Base-by-base conservation (phyloP, 352 stramenopile species). In the Aphanomyces astaci region DNA sequence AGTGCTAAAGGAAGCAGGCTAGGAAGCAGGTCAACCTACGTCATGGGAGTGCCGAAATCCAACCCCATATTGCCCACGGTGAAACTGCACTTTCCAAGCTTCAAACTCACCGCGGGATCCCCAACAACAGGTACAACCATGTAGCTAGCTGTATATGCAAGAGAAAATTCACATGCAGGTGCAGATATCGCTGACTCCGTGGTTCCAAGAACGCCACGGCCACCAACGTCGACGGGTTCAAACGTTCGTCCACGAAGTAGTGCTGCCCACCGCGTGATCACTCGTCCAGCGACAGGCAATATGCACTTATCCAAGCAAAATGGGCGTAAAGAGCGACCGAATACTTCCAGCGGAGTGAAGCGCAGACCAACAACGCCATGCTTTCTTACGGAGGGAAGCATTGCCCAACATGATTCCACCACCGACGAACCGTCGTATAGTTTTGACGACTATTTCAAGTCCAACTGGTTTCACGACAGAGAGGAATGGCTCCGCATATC, bases 401-500 rank as follows among this genome's bases (percentile, higher is more conserved):
- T 10, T 55, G 48, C 1, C 10, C 10, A 1, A 55, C 48, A 25
- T n/a, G n/a, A 55, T 11, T 24, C 10, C 48, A 11, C 11, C 22
- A 15, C n/a, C 48, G 22, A 55, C 48, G 27, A 30, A 15, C 13
- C 48, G 52, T 0, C 19, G 56, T 49, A 31, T 55, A 32, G 24
- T 17, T 52, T 54, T 22, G 62, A 60, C 3, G 45, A 60, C 2
- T 68, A 45, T 19, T 68, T 68, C 27, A 68, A 68, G 45, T 36
- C 33, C 9, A 24, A 27, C n/a, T 68, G 62, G 43, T 68, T 68
- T 52, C 62, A 27, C n/a, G 62, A 68, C 22, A 22, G 32, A 36
- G 62, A 51, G 15, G 62, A 60, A 4, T 68, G 27, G 28, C 39
- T 30, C 9, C 30, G 30, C 25, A 52, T 60, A 19, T 4, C 19